Percentiles rank a stretch among this genome's conserved stretches.
phyloP scores from a whole-genome alignment of 192 early-diverging fungal genomes.

The Geranomyces variabilis region DNA sequence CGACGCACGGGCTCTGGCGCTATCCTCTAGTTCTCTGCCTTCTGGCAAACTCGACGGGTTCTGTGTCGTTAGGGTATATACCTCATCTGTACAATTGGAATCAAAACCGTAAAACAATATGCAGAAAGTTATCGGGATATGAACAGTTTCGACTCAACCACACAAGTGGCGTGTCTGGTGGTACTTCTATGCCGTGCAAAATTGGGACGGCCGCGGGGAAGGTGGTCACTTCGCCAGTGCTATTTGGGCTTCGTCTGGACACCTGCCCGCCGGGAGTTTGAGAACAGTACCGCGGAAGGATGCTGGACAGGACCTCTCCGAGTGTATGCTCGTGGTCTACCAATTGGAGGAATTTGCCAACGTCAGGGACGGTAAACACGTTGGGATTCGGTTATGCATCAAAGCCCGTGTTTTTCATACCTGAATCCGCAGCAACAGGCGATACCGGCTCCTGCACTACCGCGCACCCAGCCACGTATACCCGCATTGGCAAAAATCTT shows the following conservation, averaged over 20 bases:
- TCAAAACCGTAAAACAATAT: conserved; percentile 60
- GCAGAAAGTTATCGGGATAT: conserved; percentile 83
- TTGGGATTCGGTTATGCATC: neutral
- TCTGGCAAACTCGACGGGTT: too few species aligned
- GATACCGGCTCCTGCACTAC: conserved; percentile 65
- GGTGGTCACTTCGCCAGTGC: neutral
- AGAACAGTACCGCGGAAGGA: conserved; percentile 26
- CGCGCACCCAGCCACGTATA: conserved; percentile 62
- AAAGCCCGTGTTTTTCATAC: neutral
- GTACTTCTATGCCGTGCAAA: conserved; percentile 71
- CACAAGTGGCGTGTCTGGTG: conserved; percentile 70
- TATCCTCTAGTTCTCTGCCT: too few species aligned
- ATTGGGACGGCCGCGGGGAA: conserved; percentile 28
- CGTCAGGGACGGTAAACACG: neutral
- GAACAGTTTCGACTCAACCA: conserved; percentile 78
- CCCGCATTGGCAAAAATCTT: conserved; percentile 60
- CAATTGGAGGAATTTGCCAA: neutral
- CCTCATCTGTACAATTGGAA: neutral
- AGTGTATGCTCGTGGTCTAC: conserved; percentile 33
- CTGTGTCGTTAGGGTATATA: too few species aligned
- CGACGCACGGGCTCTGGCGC: too few species aligned
- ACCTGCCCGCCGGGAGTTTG: neutral
- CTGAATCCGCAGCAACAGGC: conserved; percentile 47
- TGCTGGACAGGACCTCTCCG: conserved; percentile 18
- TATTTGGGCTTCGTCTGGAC: neutral